Evolutionary conservation across 768 basidiomycete species (phyloP).

Genomic region (Holtermanniella nyarrowii): DNA sequence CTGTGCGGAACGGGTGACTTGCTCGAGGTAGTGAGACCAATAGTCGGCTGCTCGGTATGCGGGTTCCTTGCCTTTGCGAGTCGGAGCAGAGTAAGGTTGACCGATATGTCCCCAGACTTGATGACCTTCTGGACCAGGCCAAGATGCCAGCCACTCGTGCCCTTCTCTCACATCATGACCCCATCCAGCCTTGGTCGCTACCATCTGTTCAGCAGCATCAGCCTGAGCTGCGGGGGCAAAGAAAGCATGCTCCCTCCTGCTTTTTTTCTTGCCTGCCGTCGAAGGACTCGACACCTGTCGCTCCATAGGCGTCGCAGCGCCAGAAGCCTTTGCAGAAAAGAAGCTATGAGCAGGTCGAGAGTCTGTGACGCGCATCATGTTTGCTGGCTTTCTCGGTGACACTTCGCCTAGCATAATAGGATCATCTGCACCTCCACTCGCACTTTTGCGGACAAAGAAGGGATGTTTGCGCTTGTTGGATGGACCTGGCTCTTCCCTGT

Average conservation of each 20-base stretch:
- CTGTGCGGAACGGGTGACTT: too few species aligned
- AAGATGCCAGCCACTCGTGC: slow-evolving; percentile 22
- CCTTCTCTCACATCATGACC: slow-evolving; percentile 21
- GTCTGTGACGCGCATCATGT: not conserved
- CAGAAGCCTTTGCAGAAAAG: not conserved
- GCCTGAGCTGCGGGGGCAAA: too few species aligned
- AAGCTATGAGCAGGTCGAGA: not conserved
- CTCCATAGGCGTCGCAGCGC: not conserved
- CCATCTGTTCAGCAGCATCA: too few species aligned
- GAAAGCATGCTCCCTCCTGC: too few species aligned
- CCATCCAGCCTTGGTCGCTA: slow-evolving; percentile 19
- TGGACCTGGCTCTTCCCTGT: not conserved
- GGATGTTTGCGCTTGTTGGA: not conserved
- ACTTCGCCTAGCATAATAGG: not conserved
- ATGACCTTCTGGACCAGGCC: slow-evolving; percentile 5
- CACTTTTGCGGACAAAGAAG: not conserved
- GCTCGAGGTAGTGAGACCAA: not conserved
- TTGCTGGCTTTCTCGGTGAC: too few species aligned
- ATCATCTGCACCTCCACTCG: not conserved
- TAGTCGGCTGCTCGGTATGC: not conserved
- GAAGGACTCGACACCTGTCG: not conserved
- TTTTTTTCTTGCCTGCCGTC: not conserved
- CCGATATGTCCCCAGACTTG: not conserved
- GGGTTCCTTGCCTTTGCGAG: not conserved
- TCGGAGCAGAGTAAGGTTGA: not conserved